phyloP scores from a whole-genome alignment of 148 eudicot species.

The Bassia scoparia region DNA sequence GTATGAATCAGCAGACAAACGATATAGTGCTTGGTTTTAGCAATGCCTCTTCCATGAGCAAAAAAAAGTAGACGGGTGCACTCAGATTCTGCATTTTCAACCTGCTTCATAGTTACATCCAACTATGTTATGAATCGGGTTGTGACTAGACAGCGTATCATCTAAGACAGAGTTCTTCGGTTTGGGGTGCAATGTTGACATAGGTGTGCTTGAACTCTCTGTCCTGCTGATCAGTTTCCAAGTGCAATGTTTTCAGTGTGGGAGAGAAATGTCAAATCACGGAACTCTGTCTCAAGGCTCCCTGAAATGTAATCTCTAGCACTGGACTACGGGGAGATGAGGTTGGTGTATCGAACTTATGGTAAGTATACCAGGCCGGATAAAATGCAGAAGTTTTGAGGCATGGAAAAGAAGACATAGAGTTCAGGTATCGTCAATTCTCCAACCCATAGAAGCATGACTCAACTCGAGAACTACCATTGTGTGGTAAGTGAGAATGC shows the following conservation, averaged over 20 bases:
- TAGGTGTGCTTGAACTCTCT: background rate
- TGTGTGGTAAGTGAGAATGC: background rate
- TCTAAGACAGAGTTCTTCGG: background rate
- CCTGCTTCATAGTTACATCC: background rate
- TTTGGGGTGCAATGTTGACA: background rate
- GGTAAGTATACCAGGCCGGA: background rate
- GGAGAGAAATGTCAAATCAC: background rate
- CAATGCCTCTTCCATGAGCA: background rate
- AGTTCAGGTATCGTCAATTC: background rate
- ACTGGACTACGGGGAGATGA: background rate
- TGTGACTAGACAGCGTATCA: background rate
- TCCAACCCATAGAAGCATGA: background rate
- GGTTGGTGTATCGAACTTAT: background rate
- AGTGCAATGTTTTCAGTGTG: background rate
- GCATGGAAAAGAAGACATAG: background rate
- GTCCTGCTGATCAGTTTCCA: background rate
- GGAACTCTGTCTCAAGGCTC: background rate
- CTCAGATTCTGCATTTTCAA: background rate
- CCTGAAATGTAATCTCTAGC: background rate
- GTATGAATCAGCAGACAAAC: background rate
- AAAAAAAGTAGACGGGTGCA: background rate
- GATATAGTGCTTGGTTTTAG: background rate
- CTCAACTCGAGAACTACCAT: background rate
- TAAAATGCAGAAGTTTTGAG: conserved; percentile 2
- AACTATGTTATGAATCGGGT: background rate